These are phyloP conservation scores for Tricholoma hemisulphureum DNA, from an alignment of 768 basidiomycete genomes.

Conservation along the genomic window DNA sequence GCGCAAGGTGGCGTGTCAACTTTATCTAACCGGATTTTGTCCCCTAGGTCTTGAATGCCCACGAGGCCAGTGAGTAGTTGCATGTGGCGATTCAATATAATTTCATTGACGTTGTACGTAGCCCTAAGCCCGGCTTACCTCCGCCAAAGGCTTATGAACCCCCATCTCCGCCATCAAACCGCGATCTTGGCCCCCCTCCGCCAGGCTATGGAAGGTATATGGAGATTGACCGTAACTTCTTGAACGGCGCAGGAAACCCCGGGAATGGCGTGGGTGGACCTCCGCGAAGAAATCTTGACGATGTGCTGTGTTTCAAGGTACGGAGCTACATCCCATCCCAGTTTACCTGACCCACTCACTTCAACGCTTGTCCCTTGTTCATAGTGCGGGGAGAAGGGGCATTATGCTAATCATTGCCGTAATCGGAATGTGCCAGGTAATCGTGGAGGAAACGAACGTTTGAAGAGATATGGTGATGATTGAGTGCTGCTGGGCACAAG, in stretches of 20 bases:
- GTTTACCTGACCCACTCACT: background rate
- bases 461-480: constrained; percentile 38
- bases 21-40: constrained; percentile 91
- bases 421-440: constrained; percentile 91
- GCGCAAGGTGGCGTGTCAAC: constrained; percentile 84
- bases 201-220: constrained; percentile 87
- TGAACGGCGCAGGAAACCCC: constrained; percentile 18
- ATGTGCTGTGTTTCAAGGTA: constrained; percentile 87
- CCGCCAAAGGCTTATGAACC: constrained; percentile 46
- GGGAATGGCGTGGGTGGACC: constrained; percentile 31
- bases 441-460: constrained; percentile 74
- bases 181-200: constrained; percentile 86
- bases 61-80: constrained; percentile 75
- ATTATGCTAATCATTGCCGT: constrained; percentile 92
- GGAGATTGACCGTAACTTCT: constrained; percentile 61
- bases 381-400: constrained; percentile 89
- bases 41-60: constrained; percentile 86
- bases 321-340: constrained; percentile 13
- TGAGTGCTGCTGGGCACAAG: background rate
- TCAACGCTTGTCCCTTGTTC: constrained; percentile 9
- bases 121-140: constrained; percentile 57
- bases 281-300: constrained; percentile 71
- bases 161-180: constrained; percentile 69
- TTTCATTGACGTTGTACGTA: constrained; percentile 27
- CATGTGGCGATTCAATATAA: background rate